Evolutionary conservation across 345 rosid species (phyloP).

Genomic region (Lumnitzera littorea): DNA sequence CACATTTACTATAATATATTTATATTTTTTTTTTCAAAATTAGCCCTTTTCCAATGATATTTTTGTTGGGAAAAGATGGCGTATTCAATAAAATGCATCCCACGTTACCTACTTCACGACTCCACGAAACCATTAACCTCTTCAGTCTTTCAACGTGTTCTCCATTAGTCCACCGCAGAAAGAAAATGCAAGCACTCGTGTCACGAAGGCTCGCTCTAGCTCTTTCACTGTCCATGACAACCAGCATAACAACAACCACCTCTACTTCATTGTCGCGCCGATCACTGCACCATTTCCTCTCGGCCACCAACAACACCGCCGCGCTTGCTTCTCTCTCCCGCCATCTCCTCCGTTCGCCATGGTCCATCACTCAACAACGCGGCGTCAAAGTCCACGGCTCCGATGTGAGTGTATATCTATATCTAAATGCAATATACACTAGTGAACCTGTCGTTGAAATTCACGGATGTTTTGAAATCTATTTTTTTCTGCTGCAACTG

Average conservation of each 20-base stretch:
- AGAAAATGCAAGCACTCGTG: slow-evolving; percentile 20
- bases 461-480: neutral
- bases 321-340: slow-evolving; percentile 5
- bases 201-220: slow-evolving; percentile 23
- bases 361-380: slow-evolving; percentile 56
- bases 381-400: slow-evolving; percentile 76
- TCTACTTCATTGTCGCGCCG: slow-evolving; percentile 9
- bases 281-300: slow-evolving; percentile 12
- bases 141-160: neutral
- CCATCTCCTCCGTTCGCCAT: slow-evolving; percentile 27
- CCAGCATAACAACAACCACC: slow-evolving; percentile 13
- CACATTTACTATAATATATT: too few species aligned
- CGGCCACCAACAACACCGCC: neutral
- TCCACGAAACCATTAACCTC: neutral
- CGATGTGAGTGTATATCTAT: slow-evolving; percentile 26
- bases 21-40: too few species aligned
- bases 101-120: too few species aligned
- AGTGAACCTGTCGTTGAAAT: neutral
- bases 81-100: too few species aligned
- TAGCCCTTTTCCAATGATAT: too few species aligned
- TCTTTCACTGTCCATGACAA: slow-evolving; percentile 11
- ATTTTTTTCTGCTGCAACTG: neutral
- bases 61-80: too few species aligned
- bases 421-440: neutral
- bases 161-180: too few species aligned